Conservation (phyloP, 768 basidiomycete species). For the Paxillus involutus region DNA sequence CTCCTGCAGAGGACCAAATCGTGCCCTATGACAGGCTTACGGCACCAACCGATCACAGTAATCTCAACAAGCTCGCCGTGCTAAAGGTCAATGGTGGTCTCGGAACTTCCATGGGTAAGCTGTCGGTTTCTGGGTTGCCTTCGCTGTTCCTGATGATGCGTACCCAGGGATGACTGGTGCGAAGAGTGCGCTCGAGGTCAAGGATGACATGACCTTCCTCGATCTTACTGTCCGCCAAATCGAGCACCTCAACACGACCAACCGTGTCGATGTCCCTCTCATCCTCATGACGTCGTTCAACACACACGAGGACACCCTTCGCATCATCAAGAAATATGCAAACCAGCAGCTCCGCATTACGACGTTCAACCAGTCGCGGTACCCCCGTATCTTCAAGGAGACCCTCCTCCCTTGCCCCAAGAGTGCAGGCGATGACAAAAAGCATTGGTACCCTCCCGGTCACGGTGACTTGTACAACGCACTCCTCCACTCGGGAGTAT, state of each 20-base stretch:
- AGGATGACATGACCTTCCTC: constrained; percentile 71
- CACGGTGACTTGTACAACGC: constrained; percentile 79
- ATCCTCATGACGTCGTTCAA: constrained; percentile 85
- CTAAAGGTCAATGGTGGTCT: constrained; percentile 80
- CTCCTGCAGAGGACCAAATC: constrained; percentile 64
- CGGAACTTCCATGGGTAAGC: constrained; percentile 60
- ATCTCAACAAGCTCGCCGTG: constrained; percentile 71
- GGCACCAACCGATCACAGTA: constrained; percentile 42
- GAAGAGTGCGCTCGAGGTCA: constrained; percentile 73
- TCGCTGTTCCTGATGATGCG: constrained; percentile 1
- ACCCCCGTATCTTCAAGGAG: constrained; percentile 73
- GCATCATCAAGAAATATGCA: constrained; percentile 78
- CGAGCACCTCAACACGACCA: constrained; percentile 65
- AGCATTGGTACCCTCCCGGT: constrained; percentile 75
- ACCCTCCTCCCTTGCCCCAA: constrained; percentile 62
- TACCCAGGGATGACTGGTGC: constrained; percentile 54
- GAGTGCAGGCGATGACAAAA: constrained; percentile 58
- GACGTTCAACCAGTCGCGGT: constrained; percentile 72
- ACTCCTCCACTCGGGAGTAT: constrained; percentile 66
- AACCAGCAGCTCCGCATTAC: constrained; percentile 77
- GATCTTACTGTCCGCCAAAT: constrained; percentile 65
- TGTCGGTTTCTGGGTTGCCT: neutral
- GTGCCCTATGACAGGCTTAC: constrained; percentile 54
- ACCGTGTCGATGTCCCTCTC: constrained; percentile 69
- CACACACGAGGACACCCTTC: constrained; percentile 74